Percentiles rank a stretch among this genome's conserved stretches.
These are phyloP conservation scores for Pseudisothecium myosuroides DNA, from an alignment of 225 moss, liverwort and hornwort species.

Conservation along the genomic window DNA sequence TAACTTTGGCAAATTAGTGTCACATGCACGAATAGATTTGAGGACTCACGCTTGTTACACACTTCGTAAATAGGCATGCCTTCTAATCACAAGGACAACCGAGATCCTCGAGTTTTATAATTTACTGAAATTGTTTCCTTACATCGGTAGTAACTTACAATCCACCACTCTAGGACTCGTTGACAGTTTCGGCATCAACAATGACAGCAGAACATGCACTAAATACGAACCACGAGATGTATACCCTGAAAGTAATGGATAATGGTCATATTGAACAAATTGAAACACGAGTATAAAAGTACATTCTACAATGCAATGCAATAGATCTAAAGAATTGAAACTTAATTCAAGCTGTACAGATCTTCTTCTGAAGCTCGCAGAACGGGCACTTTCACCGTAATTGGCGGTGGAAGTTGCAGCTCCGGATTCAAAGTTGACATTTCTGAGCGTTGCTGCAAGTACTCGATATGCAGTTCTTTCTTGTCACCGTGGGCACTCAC, in stretches of 20 bases:
- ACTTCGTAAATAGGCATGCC: neutral
- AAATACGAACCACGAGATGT: neutral
- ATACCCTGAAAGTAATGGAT: neutral
- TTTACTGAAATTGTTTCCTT: neutral
- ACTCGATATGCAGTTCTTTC: conserved; percentile 54
- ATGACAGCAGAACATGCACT: neutral
- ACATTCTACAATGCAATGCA: neutral
- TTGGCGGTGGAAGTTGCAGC: conserved; percentile 27
- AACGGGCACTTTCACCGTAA: conserved; percentile 62
- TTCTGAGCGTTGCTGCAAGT: conserved; percentile 42
- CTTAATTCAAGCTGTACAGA: conserved; percentile 24
- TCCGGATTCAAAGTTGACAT: conserved; percentile 27
- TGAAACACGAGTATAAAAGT: neutral
- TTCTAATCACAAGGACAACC: neutral
- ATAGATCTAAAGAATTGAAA: neutral
- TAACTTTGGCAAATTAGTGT: neutral
- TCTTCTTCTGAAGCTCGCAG: conserved; percentile 76
- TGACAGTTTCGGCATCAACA: neutral
- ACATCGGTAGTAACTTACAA: too few species aligned
- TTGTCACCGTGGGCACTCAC: conserved; percentile 29
- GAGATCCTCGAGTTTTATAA: neutral
- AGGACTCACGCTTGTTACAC: neutral
- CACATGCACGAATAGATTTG: neutral
- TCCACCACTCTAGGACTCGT: neutral
- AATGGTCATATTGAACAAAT: neutral